These are phyloP conservation scores for Excoecaria cochinchinensis DNA, from an alignment of 345 rosid genomes.

Conservation along the genomic window DNA sequence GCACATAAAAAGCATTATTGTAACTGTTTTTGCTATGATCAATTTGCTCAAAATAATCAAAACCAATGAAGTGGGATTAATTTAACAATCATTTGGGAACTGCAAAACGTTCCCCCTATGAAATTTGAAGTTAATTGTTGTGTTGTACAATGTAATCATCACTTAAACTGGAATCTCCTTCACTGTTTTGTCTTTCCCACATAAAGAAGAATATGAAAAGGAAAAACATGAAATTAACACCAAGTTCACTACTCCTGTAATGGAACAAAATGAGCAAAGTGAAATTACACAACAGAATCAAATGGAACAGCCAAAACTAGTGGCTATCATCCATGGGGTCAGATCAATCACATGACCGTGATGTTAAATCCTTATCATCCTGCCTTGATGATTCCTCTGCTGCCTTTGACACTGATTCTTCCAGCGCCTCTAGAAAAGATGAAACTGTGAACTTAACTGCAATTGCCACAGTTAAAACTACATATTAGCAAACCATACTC, in stretches of 20 bases:
- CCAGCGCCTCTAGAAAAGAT: constrained; percentile 96
- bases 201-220: too few relatives aligned
- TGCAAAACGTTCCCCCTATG: too few relatives aligned
- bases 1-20: too few relatives aligned
- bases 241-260: neutral
- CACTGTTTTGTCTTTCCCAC: too few relatives aligned
- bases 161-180: too few relatives aligned
- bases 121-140: too few relatives aligned
- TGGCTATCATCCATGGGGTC: constrained; percentile 62
- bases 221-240: too few relatives aligned
- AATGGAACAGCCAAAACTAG: constrained; percentile 22
- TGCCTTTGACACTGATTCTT: constrained; percentile 62
- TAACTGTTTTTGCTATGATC: too few relatives aligned
- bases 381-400: constrained; percentile 35
- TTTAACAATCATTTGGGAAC: too few relatives aligned
- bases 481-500: neutral
- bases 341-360: constrained; percentile 39
- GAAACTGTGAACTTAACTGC: constrained; percentile 84
- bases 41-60: too few relatives aligned
- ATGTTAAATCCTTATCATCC: constrained; percentile 41
- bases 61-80: too few relatives aligned
- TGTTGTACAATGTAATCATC: too few relatives aligned
- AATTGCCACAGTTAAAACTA: neutral
- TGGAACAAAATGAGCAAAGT: neutral
- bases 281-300: constrained; percentile 2